These are phyloP conservation scores for Isabelozyma heimii DNA, from an alignment of 805 yeast species.

Conservation along the genomic window DNA sequence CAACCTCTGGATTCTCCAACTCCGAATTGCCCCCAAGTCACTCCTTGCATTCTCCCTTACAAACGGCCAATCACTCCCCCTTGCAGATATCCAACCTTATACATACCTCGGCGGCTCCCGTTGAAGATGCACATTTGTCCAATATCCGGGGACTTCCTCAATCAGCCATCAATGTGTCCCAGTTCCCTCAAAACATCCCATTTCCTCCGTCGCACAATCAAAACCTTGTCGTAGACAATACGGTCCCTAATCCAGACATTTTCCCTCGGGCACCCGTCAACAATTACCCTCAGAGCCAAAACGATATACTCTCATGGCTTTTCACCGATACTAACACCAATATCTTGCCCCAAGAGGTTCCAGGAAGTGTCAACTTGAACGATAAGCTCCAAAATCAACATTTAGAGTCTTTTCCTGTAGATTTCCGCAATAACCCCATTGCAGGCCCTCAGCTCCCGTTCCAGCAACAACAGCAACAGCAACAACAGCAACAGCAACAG, in stretches of 20 bases:
- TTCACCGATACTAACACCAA: constrained; percentile 23
- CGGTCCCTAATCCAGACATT: constrained; percentile 1
- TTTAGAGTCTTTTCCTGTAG: neutral
- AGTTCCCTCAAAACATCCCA: neutral
- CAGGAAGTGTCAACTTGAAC: neutral
- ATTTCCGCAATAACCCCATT: neutral
- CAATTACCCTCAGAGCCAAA: constrained; percentile 26
- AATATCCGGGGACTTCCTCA: neutral
- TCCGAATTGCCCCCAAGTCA: neutral
- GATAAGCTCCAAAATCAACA: neutral
- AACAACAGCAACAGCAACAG: neutral
- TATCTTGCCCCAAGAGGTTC: neutral
- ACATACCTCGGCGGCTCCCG: neutral
- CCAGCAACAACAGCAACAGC: neutral
- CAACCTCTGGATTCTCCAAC: neutral
- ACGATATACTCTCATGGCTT: constrained; percentile 40
- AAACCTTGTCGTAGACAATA: neutral
- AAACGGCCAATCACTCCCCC: constrained; percentile 4
- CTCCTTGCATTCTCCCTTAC: neutral
- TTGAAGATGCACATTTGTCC: neutral
- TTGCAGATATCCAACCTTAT: constrained; percentile 5
- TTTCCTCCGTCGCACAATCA: neutral
- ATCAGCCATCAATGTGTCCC: neutral
- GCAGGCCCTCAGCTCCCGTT: neutral
- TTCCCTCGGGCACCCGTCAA: neutral